Percentiles rank a stretch among this genome's conserved stretches.
These are phyloP conservation scores for Erigeron philadelphicus DNA, from an alignment of 140 eudicot species.

Conservation along the genomic window DNA sequence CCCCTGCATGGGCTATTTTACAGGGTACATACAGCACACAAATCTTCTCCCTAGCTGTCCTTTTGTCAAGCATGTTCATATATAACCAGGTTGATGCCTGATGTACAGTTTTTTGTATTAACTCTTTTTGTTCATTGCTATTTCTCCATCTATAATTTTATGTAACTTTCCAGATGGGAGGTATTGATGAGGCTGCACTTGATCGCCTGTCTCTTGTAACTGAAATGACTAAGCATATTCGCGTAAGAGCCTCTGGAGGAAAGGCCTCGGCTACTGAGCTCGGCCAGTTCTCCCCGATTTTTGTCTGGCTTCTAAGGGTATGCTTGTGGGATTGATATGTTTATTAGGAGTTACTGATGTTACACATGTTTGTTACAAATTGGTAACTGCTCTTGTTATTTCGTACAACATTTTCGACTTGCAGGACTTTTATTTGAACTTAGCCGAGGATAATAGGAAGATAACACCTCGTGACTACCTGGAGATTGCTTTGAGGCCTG, in stretches of 20 bases:
- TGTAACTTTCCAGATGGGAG: conserved; percentile 74
- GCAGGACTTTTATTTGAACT: conserved; percentile 88
- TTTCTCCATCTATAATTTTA: conserved; percentile 12
- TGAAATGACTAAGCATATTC: conserved; percentile 97
- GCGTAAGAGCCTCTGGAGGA: conserved; percentile 93
- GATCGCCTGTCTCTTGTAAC: conserved; percentile 98
- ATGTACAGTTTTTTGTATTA: background rate
- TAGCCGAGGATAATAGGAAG: conserved; percentile 78
- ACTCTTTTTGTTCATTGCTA: background rate
- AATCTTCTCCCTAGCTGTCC: conserved; percentile 91
- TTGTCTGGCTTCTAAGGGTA: conserved; percentile 99
- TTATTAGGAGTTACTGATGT: background rate
- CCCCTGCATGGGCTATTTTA: conserved; percentile 7
- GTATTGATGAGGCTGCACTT: conserved; percentile 96
- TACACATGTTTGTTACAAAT: conserved; percentile 8
- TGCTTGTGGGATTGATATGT: conserved; percentile 7
- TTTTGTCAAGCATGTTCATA: conserved; percentile 93
- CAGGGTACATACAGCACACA: conserved; percentile 98
- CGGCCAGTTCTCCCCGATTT: conserved; percentile 92
- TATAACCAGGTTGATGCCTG: conserved; percentile 68
- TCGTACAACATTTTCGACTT: conserved; percentile 1
- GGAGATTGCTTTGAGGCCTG: conserved; percentile 83
- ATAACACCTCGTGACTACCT: conserved; percentile 97
- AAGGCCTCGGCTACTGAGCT: conserved; percentile 85
- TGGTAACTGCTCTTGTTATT: conserved; percentile 4